Base-by-base conservation (phyloP, 176 grass and related monocot species). In the Paspalum vaginatum region DNA sequence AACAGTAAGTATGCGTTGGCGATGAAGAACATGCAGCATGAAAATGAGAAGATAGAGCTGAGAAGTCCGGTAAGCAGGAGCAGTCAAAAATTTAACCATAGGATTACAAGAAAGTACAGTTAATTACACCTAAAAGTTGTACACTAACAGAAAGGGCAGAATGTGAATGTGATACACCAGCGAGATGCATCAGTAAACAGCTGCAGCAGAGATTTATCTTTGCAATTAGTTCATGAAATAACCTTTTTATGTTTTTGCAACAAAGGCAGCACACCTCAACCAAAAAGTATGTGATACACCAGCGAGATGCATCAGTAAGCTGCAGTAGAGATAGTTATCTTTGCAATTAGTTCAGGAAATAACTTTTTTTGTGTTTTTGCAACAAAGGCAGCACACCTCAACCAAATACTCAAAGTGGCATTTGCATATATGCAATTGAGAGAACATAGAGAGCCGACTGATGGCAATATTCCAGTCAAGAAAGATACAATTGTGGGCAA, bases 181-280 rank as follows among this genome's bases (percentile, higher is more conserved):
- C 32, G 2, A 32, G 32, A 32, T 82, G 58, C 32, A 70, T 47
- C 60, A 73, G 71, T 72, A 78, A 60, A 67, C 43, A 66, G 37
- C 11, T 45, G 21, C 11, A 83, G 59, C 9, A 45, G 45, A 65
- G 9, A 66, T 38, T 11, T 54, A 37, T 53, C 37, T 25, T 32
- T 69, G 32, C 39, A 79, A 65, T 65, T 42, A 48, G 70, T 71
- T 22, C 25, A 76, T 38, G 55, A 70, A 20, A 46, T 68, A 60
- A 68, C 27, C 45, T 55, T 46, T 59, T 44, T 68, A 1, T n/a
- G n/a, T 15, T 59, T 75, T 69, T 37, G 27, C 61, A 51, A 75
- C 11, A 75, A 72, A 51, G 15, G 7, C 10, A 18, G 74, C 7
- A 53, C n/a, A n/a, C n/a, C n/a, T n/a, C n/a, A n/a, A n/a, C n/a